Base-by-base conservation (phyloP, 306 rosid genomes). In the Myrica gale region DNA sequence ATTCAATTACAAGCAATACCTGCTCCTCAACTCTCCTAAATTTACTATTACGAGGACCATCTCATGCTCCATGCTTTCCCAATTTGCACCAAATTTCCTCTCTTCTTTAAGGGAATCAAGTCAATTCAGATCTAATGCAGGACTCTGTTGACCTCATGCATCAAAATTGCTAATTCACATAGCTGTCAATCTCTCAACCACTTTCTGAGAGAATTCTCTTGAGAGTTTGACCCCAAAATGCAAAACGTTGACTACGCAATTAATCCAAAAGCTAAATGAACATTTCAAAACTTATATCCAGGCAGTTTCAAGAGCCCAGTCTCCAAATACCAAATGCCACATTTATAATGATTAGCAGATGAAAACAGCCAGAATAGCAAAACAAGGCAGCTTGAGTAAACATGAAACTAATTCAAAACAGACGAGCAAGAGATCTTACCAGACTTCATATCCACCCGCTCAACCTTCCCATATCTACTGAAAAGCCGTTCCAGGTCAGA, bases 391-490 rank as follows among this genome's bases (percentile, higher is more conserved):
- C 45, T 45, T 21, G n/a, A 52, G 58, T 44, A 57, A 9, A 17
- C 19, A 37, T 19, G 61, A 48, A 73, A 69, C 70, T 56, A 69
- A n/a, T 65, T 21, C 37, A 3, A 6, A 67, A 45, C 13, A 43
- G 72, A 68, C 69, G 46, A 39, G 68, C 10, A 75, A 85, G 75
- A 76, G 56, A 41, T 66, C 97, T 90, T 84, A 96, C 99, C 99
- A 77, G 99, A 89, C 86, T 96, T 96, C 98, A 96, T 92, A 88
- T 96, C 99, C 84, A 96, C 99, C 86, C 98, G 86, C 77, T 96
- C 99, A 83, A 96, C 98, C 85, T 87, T 92, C 74, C 99, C 99
- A 74, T 96, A 96, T 87, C 91, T 84, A 79, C 86, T 84, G 77
- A 96, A 96, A 74, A 96, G 98, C 73, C 96, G 85, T 83, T 96